Evolutionary conservation across 116 monocot species (phyloP).

Genomic region (Dioscorea cayenensis): DNA sequence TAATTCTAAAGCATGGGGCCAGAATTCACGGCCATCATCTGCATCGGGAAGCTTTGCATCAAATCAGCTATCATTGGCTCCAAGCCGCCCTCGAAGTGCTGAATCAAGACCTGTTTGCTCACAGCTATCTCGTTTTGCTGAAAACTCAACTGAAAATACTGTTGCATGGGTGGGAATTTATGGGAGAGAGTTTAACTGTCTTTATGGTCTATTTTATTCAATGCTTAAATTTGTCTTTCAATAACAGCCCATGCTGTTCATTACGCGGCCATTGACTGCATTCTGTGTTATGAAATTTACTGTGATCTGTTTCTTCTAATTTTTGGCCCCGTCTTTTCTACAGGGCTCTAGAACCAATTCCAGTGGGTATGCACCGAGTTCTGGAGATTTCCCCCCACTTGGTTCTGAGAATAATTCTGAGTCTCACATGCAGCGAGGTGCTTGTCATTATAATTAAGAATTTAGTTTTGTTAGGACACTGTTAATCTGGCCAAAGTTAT

Average conservation of each 20-base stretch:
- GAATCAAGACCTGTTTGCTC: conserved; percentile 82
- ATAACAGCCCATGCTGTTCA: no score
- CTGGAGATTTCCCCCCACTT: conserved; percentile 94
- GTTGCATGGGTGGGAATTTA: conserved; percentile 37
- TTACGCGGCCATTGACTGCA: no score
- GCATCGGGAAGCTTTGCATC: conserved; percentile 62
- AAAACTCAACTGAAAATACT: conserved; percentile 38
- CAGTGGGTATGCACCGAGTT: conserved; percentile 60
- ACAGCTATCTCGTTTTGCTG: conserved; percentile 76
- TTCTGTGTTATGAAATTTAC: not conserved
- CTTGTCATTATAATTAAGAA: not conserved
- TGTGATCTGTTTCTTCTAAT: not conserved
- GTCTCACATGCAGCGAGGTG: conserved; percentile 39
- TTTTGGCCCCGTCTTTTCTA: conserved; percentile 6
- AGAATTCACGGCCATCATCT: conserved; percentile 80
- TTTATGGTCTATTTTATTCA: not conserved
- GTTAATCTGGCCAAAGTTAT: no score
- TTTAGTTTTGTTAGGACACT: not conserved
- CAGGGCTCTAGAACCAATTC: conserved; percentile 25
- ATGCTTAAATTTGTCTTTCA: not conserved
- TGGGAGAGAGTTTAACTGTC: conserved; percentile 32
- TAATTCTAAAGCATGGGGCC: conserved; percentile 47
- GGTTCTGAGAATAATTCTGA: conserved; percentile 73
- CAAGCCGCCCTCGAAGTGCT: conserved; percentile 84
- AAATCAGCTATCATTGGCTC: conserved; percentile 27